Percentiles rank a stretch among this genome's conserved stretches.
These are phyloP conservation scores for Amniculicola lignicola DNA, from an alignment of 495 filamentous ascomycete species.

Conservation along the genomic window DNA sequence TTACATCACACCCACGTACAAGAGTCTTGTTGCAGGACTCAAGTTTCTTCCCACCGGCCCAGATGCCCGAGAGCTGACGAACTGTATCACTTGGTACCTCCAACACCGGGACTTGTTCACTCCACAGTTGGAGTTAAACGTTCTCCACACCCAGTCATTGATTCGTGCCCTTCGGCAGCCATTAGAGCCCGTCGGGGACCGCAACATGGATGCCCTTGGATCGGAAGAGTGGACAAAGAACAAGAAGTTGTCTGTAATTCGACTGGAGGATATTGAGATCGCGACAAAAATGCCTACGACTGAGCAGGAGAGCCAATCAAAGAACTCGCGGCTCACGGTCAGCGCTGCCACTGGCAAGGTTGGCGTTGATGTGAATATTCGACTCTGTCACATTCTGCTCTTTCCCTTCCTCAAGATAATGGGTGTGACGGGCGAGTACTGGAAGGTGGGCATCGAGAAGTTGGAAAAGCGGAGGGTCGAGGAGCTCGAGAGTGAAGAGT, in stretches of 20 bases:
- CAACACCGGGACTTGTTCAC: neutral
- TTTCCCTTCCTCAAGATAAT: too few species aligned
- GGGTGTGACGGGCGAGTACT: too few species aligned
- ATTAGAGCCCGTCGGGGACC: neutral
- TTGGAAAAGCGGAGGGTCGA: too few species aligned
- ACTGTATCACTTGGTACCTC: conserved; percentile 12
- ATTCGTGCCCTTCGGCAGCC: conserved; percentile 4
- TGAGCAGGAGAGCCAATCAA: too few species aligned
- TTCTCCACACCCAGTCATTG: conserved; percentile 9
- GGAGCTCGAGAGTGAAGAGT: too few species aligned
- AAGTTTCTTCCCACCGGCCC: conserved; percentile 6
- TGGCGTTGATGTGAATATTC: too few species aligned
- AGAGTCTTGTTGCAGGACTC: conserved; percentile 2
- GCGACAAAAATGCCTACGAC: too few species aligned
- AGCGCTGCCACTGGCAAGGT: too few species aligned
- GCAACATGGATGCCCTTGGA: conserved; percentile 6
- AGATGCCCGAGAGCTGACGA: conserved; percentile 10
- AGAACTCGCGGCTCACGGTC: too few species aligned
- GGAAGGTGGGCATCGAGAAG: too few species aligned
- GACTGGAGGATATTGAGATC: conserved; percentile 3
- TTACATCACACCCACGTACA: conserved; percentile 7
- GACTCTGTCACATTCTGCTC: too few species aligned
- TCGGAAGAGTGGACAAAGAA: conserved; percentile 5
- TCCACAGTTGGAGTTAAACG: conserved; percentile 13
- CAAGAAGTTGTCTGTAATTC: too few species aligned